phyloP scores from a whole-genome alignment of 202 grass and related monocot genomes.

The Saccharum hybrid region DNA sequence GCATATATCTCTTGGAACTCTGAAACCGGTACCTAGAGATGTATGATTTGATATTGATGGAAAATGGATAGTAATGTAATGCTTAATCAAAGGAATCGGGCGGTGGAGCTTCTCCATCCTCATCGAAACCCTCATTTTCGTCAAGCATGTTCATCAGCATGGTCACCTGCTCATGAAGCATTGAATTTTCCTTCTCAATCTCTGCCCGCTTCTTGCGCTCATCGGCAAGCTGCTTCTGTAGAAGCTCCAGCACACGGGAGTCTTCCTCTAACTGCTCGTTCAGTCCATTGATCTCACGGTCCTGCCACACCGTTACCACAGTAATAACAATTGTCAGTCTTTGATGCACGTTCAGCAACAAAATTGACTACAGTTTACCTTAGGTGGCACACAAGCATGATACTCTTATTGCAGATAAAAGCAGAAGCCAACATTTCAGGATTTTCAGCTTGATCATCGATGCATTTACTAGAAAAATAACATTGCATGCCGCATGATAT shows the following conservation, averaged over 20 bases:
- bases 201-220: slow-evolving; percentile 82
- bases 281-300: slow-evolving; percentile 87
- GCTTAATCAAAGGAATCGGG: slow-evolving; percentile 44
- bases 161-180: slow-evolving; percentile 83
- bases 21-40: slow-evolving; percentile 45
- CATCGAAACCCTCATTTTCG: slow-evolving; percentile 60
- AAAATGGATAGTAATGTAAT: background rate
- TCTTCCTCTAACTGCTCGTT: slow-evolving; percentile 95
- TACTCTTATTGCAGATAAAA: slow-evolving; percentile 9
- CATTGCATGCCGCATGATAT: slow-evolving; percentile 20
- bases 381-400: background rate
- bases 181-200: slow-evolving; percentile 78
- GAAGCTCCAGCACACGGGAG: slow-evolving; percentile 76
- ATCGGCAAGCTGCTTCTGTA: slow-evolving; percentile 77
- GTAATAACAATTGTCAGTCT: slow-evolving; percentile 5
- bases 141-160: slow-evolving; percentile 89
- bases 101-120: slow-evolving; percentile 57
- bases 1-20: slow-evolving; percentile 41
- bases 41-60: background rate
- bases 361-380: slow-evolving; percentile 24
- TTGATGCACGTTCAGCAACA: slow-evolving; percentile 20
- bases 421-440: background rate
- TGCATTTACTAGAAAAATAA: slow-evolving; percentile 27
- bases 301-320: slow-evolving; percentile 55
- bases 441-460: slow-evolving; percentile 21